Evolutionary conservation across 331 rosid genomes (phyloP), one percentile per base, ranked within the genome.

Genomic region (Saraca asoca): DNA sequence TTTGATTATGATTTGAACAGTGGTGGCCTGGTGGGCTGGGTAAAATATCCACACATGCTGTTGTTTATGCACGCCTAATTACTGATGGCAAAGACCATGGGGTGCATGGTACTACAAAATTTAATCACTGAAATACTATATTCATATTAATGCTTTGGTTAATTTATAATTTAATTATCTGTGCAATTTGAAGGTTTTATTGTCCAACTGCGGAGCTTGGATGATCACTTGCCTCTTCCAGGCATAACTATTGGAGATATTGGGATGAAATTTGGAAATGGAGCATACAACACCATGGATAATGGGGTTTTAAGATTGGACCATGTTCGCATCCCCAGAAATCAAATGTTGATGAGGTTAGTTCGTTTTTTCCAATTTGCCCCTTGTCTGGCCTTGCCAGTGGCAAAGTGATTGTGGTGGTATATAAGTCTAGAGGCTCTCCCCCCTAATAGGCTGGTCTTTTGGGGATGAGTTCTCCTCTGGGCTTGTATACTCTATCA

Each of bases 1-100:
- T 62, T 62, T 68, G 63, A n/a, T n/a, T 18, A 57, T 68, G 59
- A 79, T 79, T 52, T 70, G 71, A 37, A 60, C 80, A 94, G 98
- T 94, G 98, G 98, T 94, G 98, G 98, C 98, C 98, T 73, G 98
- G 97, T 74, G 98, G 98, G 45, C 75, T 94, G 89, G 98, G 98
- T 70, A 94, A 94, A 80, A 73, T 79, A 43, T 83, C 98, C 5
- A 94, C 97, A 0, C 97, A 94, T 66, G 96, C 86, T 69, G 76
- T 88, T 80, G 83, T 85, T 60, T 94, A 83, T 83, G 97, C 99
- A 11, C 96, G 90, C 83, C 91, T 94, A 75, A 86, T 86, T 39
- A 83, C 78, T 19, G 79, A 90, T 43, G 91, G 95, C 20, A 76
- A 67, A 72, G 95, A 94, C 58, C 76, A 86, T 18, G 97, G 97